Conservation (phyloP, 192 early-diverging fungal genomes). For the Oehlia diaphana region DNA sequence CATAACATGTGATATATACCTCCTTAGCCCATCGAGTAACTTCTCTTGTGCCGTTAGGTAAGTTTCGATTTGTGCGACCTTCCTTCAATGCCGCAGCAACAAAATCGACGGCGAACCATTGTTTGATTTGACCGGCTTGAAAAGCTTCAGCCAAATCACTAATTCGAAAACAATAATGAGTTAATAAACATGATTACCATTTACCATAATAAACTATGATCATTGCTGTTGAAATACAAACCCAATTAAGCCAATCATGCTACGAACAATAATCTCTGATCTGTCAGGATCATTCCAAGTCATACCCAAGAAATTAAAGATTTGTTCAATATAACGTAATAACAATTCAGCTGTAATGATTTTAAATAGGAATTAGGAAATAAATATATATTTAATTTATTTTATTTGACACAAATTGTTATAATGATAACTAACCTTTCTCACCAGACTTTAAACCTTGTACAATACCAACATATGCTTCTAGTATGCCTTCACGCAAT, state of each 20-base stretch:
- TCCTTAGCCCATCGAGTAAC: constrained; percentile 72
- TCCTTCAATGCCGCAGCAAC: constrained; percentile 74
- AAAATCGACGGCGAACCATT: constrained; percentile 72
- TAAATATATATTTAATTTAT: neutral
- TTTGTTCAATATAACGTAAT: constrained; percentile 57
- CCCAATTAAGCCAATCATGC: constrained; percentile 88
- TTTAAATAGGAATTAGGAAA: neutral
- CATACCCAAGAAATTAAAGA: constrained; percentile 79
- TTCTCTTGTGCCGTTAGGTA: constrained; percentile 54
- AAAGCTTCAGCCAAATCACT: constrained; percentile 94
- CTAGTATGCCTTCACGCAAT: constrained; percentile 86
- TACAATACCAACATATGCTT: constrained; percentile 95
- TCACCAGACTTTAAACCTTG: constrained; percentile 85
- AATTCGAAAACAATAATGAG: neutral
- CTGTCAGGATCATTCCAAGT: constrained; percentile 64
- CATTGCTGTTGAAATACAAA: constrained; percentile 19
- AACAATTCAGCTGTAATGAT: constrained; percentile 60
- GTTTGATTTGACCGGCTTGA: constrained; percentile 69
- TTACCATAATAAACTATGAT: neutral
- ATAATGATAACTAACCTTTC: constrained; percentile 49
- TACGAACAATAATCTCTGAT: constrained; percentile 66
- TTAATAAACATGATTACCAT: neutral
- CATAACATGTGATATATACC: constrained; percentile 31
- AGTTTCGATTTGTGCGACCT: constrained; percentile 60
- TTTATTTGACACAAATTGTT: neutral